Percentiles rank a stretch among this genome's conserved stretches.
Conservation (phyloP, 1,139 yeast species). For the Yamadazyma membranifaciens region DNA sequence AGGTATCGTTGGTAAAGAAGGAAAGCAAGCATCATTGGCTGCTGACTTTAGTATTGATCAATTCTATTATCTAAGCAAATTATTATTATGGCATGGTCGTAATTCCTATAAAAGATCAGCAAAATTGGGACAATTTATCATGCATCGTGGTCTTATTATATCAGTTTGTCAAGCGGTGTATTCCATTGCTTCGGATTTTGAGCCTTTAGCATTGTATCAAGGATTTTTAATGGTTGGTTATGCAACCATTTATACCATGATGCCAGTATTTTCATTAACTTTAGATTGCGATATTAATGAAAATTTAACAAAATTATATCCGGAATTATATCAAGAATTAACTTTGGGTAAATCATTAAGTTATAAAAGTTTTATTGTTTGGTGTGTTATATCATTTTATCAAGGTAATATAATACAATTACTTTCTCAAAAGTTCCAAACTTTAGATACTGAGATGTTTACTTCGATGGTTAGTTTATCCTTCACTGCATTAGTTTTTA, state of each 20-base stretch:
- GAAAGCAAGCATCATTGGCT: conserved; percentile 94
- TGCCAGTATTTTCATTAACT: conserved; percentile 93
- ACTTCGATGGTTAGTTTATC: conserved; percentile 80
- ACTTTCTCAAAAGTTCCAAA: conserved; percentile 71
- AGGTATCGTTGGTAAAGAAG: conserved; percentile 98
- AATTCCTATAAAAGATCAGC: conserved; percentile 96
- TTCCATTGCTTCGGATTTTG: conserved; percentile 81
- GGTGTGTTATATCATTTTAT: conserved; percentile 84
- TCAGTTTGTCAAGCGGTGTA: conserved; percentile 96
- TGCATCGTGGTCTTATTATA: conserved; percentile 91
- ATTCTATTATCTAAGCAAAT: conserved; percentile 83
- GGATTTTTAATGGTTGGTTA: conserved; percentile 99
- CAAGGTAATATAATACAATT: conserved; percentile 87
- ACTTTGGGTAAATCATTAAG: conserved; percentile 86
- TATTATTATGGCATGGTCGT: conserved; percentile 96
- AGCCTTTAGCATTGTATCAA: conserved; percentile 89
- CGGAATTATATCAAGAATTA: conserved; percentile 90
- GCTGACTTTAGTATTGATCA: conserved; percentile 96
- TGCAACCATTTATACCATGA: conserved; percentile 96
- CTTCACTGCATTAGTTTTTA: conserved; percentile 74
- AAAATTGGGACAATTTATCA: conserved; percentile 90
- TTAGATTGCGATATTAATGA: conserved; percentile 91
- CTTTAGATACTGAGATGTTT: conserved; percentile 56
- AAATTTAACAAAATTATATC: conserved; percentile 83
- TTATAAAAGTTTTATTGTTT: conserved; percentile 82